Base-by-base conservation (phyloP, 176 grass and related monocot genomes). In the Carex cristatella region DNA sequence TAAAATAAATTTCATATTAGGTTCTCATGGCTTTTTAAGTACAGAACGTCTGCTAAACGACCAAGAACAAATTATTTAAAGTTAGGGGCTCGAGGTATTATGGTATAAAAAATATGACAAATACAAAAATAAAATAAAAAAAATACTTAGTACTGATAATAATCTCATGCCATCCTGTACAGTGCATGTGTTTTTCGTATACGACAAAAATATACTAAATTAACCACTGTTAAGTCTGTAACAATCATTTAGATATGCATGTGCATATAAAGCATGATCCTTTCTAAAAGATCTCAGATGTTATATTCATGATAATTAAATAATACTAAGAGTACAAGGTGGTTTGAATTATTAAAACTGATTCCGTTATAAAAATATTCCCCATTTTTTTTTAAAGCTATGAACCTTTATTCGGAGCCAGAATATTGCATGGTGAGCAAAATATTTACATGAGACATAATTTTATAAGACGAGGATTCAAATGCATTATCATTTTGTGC, bases 261-360 rank as follows among this genome's bases (percentile, higher is more conserved):
- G 74, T 79, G 74, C 53, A 79, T 58, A 51, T 79, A 79, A 79
- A 79, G 74, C 49, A 79, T 79, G 53, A 79, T 79, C 15, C 74
- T 79, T 33, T 55, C 2, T 57, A 35, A 57, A 78, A 77, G 5
- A 58, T 9, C 12, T 78, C 1, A 33, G 0, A 57, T 78, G 18
- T 35, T 33, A 35, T 32, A 78, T 56, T 78, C 12, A 35, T 78
- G 28, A 33, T 49, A 53, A 78, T 78, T 7, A 56, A 57, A 13
- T 28, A 78, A 56, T 27, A 77, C 73, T 31, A 55, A 71, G 16
- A 37, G 27, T 77, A 27, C 5, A 31, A 58, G 53, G 33, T 79
- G 18, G 49, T 35, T 78, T 30, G 5, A 40, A 40, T 56, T 15
- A 15, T 2, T 55, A 31, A 3, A 3, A 57, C 5, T 27, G 74